Base-by-base conservation (phyloP, 1,139 yeast genomes). In the Candida glucosophila region DNA sequence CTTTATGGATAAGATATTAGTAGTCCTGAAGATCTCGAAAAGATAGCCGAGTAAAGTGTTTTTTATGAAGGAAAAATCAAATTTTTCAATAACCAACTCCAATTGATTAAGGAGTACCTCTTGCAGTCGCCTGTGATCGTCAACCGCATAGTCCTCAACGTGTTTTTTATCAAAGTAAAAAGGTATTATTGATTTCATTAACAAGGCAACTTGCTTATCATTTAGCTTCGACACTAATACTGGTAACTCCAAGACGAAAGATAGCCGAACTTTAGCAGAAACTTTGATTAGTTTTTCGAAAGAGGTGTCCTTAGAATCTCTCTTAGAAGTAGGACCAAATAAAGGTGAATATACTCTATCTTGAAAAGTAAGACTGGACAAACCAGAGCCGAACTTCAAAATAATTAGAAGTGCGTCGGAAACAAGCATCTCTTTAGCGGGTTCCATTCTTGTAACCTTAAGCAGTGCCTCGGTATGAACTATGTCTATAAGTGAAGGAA, bases 1-100 rank as follows among this genome's bases (percentile, higher is more conserved):
- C 41, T 90, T 86, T 16, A 88, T 81, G 3, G 82, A 74, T 20
- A 86, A 56, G 20, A 90, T 73, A 0, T 92, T 81, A 1, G 97
- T 88, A 23, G 85, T 80, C 21, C 83, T 72, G 51, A 86, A 88
- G 3, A 83, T 70, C 22, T 67, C 69, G 21, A 85, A 71, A 14
- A 86, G 60, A 22, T 74, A 56, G 1, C 95, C 95, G 46, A 82
- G 72, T 12, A 85, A 59, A 12, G 72, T 71, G 38, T 76, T 77
- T 39, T 88, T 85, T 29, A 85, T 64, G 18, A 77, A 71, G 5
- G 88, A 72, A 43, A 83, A 82, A 29, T 77, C 92, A 25, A 79
- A 56, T 26, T 68, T 60, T 6, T 56, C 63, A 3, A 72, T 48
- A 22, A 73, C 54, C 6, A 52, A 37, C 1, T 61, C 52, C 22